Conservation (phyloP, 1,284 basidiomycete species). For the Cutaneotrichosporon daszewskae region DNA sequence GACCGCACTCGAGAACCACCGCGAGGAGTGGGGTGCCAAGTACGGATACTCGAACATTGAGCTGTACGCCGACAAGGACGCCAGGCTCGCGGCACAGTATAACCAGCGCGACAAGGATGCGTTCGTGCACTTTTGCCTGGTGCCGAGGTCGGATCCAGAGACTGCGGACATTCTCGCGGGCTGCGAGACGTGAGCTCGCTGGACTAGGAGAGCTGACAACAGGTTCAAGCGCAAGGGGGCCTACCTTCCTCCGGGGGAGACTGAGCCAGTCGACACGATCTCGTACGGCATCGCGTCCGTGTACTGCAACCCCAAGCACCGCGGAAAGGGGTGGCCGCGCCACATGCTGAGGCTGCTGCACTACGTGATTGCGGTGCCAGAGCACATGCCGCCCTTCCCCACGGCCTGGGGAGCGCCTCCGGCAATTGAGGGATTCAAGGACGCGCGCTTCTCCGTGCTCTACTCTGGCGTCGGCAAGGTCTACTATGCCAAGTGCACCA, state of each 20-base stretch:
- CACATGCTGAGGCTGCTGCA: slow-evolving; percentile 33
- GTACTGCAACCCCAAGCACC: slow-evolving; percentile 26
- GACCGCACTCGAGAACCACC: slow-evolving; percentile 4
- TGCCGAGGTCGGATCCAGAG: slow-evolving; percentile 16
- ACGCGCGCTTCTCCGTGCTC: slow-evolving; percentile 26
- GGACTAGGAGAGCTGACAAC: slow-evolving; percentile 2
- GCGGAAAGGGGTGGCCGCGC: slow-evolving; percentile 32
- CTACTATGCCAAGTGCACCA: slow-evolving; percentile 28
- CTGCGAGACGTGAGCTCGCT: slow-evolving; percentile 33
- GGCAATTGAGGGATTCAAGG: neutral
- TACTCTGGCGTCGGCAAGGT: slow-evolving; percentile 32
- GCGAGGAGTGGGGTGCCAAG: slow-evolving; percentile 1
- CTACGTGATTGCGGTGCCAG: slow-evolving; percentile 18
- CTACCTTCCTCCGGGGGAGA: slow-evolving; percentile 7
- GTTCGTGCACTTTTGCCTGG: slow-evolving; percentile 22
- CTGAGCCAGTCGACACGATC: slow-evolving; percentile 11
- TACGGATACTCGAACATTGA: slow-evolving; percentile 1
- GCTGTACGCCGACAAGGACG: neutral
- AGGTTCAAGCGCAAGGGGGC: slow-evolving; percentile 20
- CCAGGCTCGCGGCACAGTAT: neutral
- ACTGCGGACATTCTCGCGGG: slow-evolving; percentile 26
- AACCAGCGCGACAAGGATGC: neutral
- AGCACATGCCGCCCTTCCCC: slow-evolving; percentile 20
- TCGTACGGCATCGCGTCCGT: slow-evolving; percentile 36
- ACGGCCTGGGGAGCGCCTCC: slow-evolving; percentile 22